phyloP scores from a whole-genome alignment of 345 rosid species.

The Populus ilicifolia region DNA sequence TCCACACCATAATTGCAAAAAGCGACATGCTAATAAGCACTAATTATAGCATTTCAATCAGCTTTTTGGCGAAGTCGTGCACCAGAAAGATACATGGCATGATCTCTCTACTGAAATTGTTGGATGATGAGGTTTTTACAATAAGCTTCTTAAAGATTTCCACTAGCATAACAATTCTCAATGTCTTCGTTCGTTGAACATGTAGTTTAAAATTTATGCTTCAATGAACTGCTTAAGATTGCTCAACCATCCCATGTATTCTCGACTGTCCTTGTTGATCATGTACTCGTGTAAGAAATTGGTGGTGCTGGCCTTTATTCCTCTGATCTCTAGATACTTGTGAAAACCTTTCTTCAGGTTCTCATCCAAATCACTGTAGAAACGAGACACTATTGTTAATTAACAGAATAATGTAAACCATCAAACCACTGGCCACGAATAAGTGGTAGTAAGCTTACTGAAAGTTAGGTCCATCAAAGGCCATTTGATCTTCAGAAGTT shows the following conservation, averaged over 20 bases:
- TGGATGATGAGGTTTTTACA: neutral
- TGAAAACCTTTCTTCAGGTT: conserved; percentile 72
- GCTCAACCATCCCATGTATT: conserved; percentile 64
- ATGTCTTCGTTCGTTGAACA: neutral
- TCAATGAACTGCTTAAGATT: conserved; percentile 64
- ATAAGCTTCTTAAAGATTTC: neutral
- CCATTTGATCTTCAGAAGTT: conserved; percentile 45
- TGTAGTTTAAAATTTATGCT: conserved; percentile 15
- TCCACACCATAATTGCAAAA: too few species aligned
- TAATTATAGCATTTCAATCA: too few species aligned
- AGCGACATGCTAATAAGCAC: too few species aligned
- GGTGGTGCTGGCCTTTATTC: conserved; percentile 65
- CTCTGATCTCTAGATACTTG: conserved; percentile 75
- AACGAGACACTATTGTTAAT: neutral
- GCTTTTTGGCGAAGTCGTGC: too few species aligned
- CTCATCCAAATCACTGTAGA: conserved; percentile 76
- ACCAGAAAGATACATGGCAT: neutral
- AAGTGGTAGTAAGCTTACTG: conserved; percentile 42
- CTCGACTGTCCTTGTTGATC: conserved; percentile 79
- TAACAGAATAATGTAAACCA: neutral
- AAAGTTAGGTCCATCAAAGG: conserved; percentile 88
- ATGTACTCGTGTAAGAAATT: conserved; percentile 89
- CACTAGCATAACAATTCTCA: neutral
- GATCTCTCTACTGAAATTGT: neutral
- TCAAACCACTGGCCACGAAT: neutral